Percentiles rank a stretch among this genome's conserved stretches.
Conservation (phyloP, 805 yeast genomes). For the Cyberlindnera suaveolens region DNA sequence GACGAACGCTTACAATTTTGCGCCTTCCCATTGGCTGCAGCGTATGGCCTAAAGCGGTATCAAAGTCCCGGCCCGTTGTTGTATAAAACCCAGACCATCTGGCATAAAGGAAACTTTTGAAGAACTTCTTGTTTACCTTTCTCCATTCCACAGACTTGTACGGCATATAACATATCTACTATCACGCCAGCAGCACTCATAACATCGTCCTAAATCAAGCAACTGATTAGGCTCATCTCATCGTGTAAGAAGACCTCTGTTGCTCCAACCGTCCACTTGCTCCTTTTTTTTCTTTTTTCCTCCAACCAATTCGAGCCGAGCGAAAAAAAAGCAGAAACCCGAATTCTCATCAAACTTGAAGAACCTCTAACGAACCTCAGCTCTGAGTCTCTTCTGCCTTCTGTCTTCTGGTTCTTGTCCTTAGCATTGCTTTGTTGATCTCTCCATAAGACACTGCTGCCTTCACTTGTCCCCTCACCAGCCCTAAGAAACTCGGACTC, state of each 20-base stretch:
- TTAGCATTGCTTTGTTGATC: not conserved
- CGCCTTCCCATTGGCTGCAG: constrained; percentile 1
- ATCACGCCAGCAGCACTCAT: too few relatives aligned
- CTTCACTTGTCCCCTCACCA: not conserved
- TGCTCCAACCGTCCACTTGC: too few relatives aligned
- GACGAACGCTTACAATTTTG: not conserved
- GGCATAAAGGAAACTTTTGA: too few relatives aligned
- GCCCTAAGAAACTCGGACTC: too few relatives aligned
- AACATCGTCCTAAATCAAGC: too few relatives aligned
- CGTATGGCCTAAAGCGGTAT: not conserved
- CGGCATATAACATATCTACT: too few relatives aligned
- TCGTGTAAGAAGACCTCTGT: too few relatives aligned
- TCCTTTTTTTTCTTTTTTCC: not conserved
- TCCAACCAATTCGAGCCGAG: constrained; percentile 19
- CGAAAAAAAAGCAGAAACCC: constrained; percentile 12
- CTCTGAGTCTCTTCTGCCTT: not conserved
- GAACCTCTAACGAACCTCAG: not conserved
- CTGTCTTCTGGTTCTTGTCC: not conserved
- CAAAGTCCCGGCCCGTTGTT: not conserved
- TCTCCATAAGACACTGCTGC: not conserved
- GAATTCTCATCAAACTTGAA: too few relatives aligned
- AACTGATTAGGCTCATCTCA: too few relatives aligned
- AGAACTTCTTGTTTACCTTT: too few relatives aligned
- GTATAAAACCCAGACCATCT: too few relatives aligned
- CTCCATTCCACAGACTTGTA: too few relatives aligned